Evolutionary conservation across 805 yeast genomes (phyloP), one percentile per base, ranked within the genome.

Genomic region (Trichomonascus vanleenenianus): DNA sequence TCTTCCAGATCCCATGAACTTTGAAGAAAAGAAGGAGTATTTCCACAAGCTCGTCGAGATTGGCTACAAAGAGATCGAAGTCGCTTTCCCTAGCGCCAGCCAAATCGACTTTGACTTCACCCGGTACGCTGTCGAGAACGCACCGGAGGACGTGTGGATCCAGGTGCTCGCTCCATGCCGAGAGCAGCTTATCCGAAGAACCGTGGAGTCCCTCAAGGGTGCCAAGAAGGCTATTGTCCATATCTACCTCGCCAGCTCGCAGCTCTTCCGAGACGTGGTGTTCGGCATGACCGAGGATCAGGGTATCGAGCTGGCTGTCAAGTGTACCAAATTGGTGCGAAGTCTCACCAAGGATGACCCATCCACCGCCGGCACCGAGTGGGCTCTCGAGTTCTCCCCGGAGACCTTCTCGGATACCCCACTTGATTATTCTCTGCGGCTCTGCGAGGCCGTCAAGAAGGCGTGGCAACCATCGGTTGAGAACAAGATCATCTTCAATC

Each of bases 21-120:
- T 83, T 37, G 80, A 69, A n/a, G 89, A 84, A 57, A 84, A 84
- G 65, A 79, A 79, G 58, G 75, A 70, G 45, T 84, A 81, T 64
- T 83, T 83, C 62, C 66, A 75, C 45, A 80, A 82, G 60, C 68
- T 84, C 36, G 73, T 83, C 12, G 83, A 81, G 22, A 64, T 83
- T 35, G 94, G 94, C 1, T 84, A 81, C 66, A 84, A 84, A 60
- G 93, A 84, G 62, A 84, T 84, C 48, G 93, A 84, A 63, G 93
- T 85, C 16, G 78, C 88, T 0, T 84, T 84, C 64, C 93, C 93
- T 3, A 73, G 85, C 14, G 93, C 93, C 2, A 78, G 86, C 2
- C 89, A 83, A 60, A 72, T 76, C 25, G 93, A 85, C 64, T 84
- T 83, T 56, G 91, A 84, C 58, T 85, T 84, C 65, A 84, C 93